phyloP scores from a whole-genome alignment of 2,329 filamentous ascomycete genomes.

The Ophiostoma fasciatum region DNA sequence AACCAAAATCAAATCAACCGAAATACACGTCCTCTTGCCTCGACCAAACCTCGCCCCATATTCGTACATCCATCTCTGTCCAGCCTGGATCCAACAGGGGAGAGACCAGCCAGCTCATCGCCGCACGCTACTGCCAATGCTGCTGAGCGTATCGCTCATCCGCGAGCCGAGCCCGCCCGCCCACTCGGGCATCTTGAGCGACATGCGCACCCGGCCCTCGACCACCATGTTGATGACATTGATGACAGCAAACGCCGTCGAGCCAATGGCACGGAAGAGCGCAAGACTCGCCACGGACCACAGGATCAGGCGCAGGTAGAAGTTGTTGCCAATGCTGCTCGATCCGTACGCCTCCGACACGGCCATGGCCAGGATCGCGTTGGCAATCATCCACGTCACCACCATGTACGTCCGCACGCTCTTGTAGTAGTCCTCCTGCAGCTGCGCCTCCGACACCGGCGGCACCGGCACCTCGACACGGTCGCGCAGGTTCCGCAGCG shows the following conservation, averaged over 20 bases:
- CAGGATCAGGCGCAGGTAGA: slow-evolving; percentile 83
- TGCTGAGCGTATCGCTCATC: slow-evolving; percentile 34
- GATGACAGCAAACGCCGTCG: slow-evolving; percentile 66
- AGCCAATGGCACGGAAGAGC: slow-evolving; percentile 74
- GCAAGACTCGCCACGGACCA: slow-evolving; percentile 83
- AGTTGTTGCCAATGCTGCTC: slow-evolving; percentile 60
- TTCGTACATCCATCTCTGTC: background rate
- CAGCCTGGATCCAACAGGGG: background rate
- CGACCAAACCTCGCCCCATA: background rate
- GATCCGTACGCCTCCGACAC: slow-evolving; percentile 73
- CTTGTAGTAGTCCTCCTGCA: slow-evolving; percentile 98
- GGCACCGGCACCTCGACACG: slow-evolving; percentile 63
- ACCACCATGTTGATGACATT: slow-evolving; percentile 73
- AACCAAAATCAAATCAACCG: background rate
- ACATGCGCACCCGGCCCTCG: slow-evolving; percentile 61
- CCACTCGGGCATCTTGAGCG: slow-evolving; percentile 38
- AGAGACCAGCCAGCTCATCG: slow-evolving; percentile 8
- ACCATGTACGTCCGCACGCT: slow-evolving; percentile 98
- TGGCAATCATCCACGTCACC: slow-evolving; percentile 81
- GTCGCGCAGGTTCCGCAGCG: slow-evolving; percentile 87
- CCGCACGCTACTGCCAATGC: slow-evolving; percentile 29
- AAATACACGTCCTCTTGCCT: too few relatives aligned
- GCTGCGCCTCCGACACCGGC: slow-evolving; percentile 54
- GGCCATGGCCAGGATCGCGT: slow-evolving; percentile 85
- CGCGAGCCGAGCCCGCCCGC: slow-evolving; percentile 26